Conservation (phyloP, 306 rosid genomes). For the Malus fusca region DNA sequence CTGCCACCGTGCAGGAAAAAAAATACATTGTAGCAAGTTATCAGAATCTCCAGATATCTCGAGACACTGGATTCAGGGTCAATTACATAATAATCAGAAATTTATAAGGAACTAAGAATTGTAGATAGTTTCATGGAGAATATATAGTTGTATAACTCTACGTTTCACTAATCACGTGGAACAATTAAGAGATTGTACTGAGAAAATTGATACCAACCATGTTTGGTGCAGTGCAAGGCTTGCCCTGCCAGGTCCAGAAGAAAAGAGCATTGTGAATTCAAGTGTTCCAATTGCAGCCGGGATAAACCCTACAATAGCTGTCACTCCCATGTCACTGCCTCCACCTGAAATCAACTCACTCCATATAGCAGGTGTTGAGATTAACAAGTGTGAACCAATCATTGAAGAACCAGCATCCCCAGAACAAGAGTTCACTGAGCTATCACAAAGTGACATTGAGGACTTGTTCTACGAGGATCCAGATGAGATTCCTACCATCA, state of each 20-base stretch:
- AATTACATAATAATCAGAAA: slow-evolving; percentile 7
- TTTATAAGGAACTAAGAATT: slow-evolving; percentile 5
- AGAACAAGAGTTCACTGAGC: slow-evolving; percentile 46
- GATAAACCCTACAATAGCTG: slow-evolving; percentile 28
- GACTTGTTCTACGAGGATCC: slow-evolving; percentile 56
- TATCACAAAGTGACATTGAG: slow-evolving; percentile 67
- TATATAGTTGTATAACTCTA: background rate
- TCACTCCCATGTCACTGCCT: slow-evolving; percentile 39
- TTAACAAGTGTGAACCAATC: slow-evolving; percentile 61
- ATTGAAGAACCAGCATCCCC: slow-evolving; percentile 89
- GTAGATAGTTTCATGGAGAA: slow-evolving; percentile 10
- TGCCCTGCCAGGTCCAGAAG: slow-evolving; percentile 92
- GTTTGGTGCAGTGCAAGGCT: slow-evolving; percentile 67
- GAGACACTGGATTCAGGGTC: slow-evolving; percentile 8
- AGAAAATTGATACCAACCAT: slow-evolving; percentile 20
- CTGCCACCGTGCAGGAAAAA: background rate
- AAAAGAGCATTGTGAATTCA: slow-evolving; percentile 44
- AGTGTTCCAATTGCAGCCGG: slow-evolving; percentile 28
- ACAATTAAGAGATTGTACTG: background rate
- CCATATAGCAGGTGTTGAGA: slow-evolving; percentile 21
- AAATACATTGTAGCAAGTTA: background rate
- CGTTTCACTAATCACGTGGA: background rate
- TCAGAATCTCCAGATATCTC: background rate
- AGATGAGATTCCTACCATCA: slow-evolving; percentile 53
- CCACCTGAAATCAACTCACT: slow-evolving; percentile 34